phyloP scores from a whole-genome alignment of 495 filamentous ascomycete genomes.

The Penicillium coprophilum region DNA sequence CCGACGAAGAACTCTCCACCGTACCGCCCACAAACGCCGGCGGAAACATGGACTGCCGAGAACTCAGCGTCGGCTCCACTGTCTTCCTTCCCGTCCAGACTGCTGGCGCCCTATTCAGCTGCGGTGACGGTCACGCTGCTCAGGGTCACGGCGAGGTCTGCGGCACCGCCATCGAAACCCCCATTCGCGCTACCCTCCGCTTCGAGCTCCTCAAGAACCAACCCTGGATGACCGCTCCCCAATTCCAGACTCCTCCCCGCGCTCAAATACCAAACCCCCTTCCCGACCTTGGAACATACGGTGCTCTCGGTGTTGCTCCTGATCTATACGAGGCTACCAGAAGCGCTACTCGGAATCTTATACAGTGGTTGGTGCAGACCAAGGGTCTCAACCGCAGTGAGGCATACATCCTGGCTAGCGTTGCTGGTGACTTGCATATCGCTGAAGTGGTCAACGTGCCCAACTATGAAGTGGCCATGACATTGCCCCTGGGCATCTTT shows the following conservation, averaged over 20 bases:
- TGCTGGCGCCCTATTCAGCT: constrained; percentile 51
- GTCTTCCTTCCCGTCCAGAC: constrained; percentile 51
- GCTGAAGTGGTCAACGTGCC: constrained; percentile 52
- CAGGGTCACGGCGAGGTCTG: constrained; percentile 57
- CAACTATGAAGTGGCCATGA: constrained; percentile 48
- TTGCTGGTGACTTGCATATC: constrained; percentile 47
- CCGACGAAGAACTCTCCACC: constrained; percentile 43
- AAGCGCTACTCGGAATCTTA: constrained; percentile 43
- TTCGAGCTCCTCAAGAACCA: constrained; percentile 47
- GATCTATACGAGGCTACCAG: constrained; percentile 46
- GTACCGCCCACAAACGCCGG: constrained; percentile 53
- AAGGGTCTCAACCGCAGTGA: constrained; percentile 46
- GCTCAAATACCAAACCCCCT: constrained; percentile 27
- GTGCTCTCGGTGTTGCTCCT: constrained; percentile 44
- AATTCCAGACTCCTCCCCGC: constrained; percentile 40
- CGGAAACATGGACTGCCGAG: constrained; percentile 53
- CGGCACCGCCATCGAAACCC: constrained; percentile 55
- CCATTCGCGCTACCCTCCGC: constrained; percentile 46
- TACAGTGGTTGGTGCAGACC: constrained; percentile 46
- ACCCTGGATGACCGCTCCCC: constrained; percentile 43
- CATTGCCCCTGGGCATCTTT: constrained; percentile 47
- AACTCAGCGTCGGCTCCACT: constrained; percentile 43
- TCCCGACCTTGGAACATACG: constrained; percentile 45
- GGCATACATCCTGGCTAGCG: constrained; percentile 51
- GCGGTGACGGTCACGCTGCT: constrained; percentile 55